A percentile compares a stretch with the other conserved stretches of the same genome.
These are phyloP conservation scores for Mucor saturninus DNA, from an alignment of 371 early-diverging fungal genomes.

Conservation along the genomic window DNA sequence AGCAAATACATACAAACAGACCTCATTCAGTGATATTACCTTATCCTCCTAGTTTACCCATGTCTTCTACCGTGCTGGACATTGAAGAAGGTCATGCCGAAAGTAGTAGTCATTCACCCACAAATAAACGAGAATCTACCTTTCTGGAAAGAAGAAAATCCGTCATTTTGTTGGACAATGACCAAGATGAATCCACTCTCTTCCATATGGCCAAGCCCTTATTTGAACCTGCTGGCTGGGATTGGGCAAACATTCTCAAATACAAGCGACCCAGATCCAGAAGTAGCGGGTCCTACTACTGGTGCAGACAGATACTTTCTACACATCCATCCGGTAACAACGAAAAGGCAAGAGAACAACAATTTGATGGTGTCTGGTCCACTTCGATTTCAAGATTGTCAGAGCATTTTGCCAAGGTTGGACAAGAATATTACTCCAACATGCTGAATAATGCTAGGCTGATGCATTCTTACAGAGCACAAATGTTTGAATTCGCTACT, in stretches of 20 bases:
- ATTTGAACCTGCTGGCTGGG: constrained; percentile 46
- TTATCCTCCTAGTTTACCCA: constrained; percentile 19
- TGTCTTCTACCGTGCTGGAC: not conserved
- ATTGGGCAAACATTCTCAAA: constrained; percentile 37
- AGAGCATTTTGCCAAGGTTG: constrained; percentile 34
- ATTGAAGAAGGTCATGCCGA: not conserved
- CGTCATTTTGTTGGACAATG: constrained; percentile 10
- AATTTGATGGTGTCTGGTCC: constrained; percentile 27
- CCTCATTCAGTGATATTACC: constrained; percentile 23
- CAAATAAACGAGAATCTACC: constrained; percentile 9
- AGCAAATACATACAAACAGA: constrained; percentile 17
- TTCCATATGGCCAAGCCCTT: constrained; percentile 38
- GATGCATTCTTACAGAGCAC: constrained; percentile 38
- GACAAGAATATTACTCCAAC: constrained; percentile 40
- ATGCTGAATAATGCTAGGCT: constrained; percentile 36
- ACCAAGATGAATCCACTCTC: constrained; percentile 17
- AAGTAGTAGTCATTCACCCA: not conserved
- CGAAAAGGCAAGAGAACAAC: not conserved
- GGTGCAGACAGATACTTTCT: constrained; percentile 17
- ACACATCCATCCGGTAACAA: not conserved
- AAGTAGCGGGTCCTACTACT: constrained; percentile 16
- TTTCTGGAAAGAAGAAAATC: constrained; percentile 35
- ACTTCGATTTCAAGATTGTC: constrained; percentile 32
- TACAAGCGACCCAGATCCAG: constrained; percentile 20
- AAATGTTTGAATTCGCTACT: constrained; percentile 40